A percentile compares a stretch with the other conserved stretches of the same genome.
Conservation (phyloP, 495 filamentous ascomycete species). For the Penicillium bovifimosum region DNA sequence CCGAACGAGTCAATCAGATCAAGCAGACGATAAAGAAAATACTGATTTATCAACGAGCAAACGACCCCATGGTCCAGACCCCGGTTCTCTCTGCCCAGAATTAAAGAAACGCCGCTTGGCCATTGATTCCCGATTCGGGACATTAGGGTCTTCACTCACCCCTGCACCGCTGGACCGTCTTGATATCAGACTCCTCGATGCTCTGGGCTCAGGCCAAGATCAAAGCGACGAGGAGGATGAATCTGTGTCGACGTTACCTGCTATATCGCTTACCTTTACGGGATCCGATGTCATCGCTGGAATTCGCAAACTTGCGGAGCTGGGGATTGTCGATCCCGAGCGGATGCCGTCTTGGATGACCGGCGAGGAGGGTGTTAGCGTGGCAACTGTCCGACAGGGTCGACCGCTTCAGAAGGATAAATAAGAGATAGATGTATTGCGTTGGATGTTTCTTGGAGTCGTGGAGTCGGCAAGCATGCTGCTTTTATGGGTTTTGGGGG, state of each 20-base stretch:
- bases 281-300: conserved; percentile 80
- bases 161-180: conserved; percentile 28
- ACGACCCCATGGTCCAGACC: conserved; percentile 14
- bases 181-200: conserved; percentile 33
- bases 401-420: conserved; percentile 34
- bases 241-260: conserved; percentile 10
- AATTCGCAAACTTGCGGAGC: conserved; percentile 66
- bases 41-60: conserved; percentile 11
- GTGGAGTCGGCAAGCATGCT: background rate
- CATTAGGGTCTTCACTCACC: conserved; percentile 25
- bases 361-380: conserved; percentile 74
- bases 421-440: conserved; percentile 4
- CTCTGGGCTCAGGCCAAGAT: conserved; percentile 10
- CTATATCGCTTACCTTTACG: conserved; percentile 59
- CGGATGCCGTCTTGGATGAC: conserved; percentile 89
- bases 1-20: conserved; percentile 11
- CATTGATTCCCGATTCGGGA: conserved; percentile 48
- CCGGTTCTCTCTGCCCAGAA: conserved; percentile 51
- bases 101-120: conserved; percentile 55
- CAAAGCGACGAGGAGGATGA: conserved; percentile 13
- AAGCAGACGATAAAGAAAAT: conserved; percentile 22
- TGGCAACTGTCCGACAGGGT: conserved; percentile 60
- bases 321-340: conserved; percentile 65
- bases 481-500: background rate
- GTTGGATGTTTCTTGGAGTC: background rate